phyloP scores from a whole-genome alignment of 1,284 basidiomycete species.

The Phaffia rhodozyma region DNA sequence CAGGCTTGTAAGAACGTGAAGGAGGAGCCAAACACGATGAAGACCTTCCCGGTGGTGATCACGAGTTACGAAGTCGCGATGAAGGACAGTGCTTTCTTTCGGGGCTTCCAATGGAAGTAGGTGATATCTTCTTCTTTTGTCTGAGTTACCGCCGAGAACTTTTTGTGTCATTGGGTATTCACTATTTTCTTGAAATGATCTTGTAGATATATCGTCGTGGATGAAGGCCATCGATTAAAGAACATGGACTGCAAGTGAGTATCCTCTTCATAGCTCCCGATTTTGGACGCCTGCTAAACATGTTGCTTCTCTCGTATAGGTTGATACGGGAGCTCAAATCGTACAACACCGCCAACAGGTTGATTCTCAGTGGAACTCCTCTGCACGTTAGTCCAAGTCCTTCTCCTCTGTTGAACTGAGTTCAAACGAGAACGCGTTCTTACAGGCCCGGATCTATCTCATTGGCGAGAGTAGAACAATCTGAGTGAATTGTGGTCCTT shows the following conservation, averaged over 20 bases:
- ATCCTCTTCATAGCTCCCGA: not conserved
- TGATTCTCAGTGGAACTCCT: slow-evolving; percentile 89
- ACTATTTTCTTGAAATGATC: not conserved
- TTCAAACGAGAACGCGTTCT: slow-evolving; percentile 15
- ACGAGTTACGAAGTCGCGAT: slow-evolving; percentile 85
- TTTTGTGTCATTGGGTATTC: not conserved
- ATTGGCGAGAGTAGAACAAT: slow-evolving; percentile 56
- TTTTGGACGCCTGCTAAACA: slow-evolving; percentile 5
- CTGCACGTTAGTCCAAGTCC: slow-evolving; percentile 52
- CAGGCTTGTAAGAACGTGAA: slow-evolving; percentile 18
- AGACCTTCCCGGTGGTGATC: slow-evolving; percentile 27
- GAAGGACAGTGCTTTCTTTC: slow-evolving; percentile 56
- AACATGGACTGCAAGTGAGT: slow-evolving; percentile 68
- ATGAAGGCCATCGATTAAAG: slow-evolving; percentile 89
- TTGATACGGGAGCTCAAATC: slow-evolving; percentile 85
- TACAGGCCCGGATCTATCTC: not conserved
- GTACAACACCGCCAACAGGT: slow-evolving; percentile 69
- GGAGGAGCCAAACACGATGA: slow-evolving; percentile 25
- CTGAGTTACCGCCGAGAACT: not conserved
- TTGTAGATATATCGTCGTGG: slow-evolving; percentile 70
- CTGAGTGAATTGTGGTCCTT: slow-evolving; percentile 87
- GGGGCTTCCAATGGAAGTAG: slow-evolving; percentile 60
- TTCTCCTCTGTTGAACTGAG: no score
- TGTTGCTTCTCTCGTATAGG: slow-evolving; percentile 23
- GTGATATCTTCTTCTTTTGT: not conserved